phyloP scores from a whole-genome alignment of 495 filamentous ascomycete genomes.

The Neurospora tetraspora region DNA sequence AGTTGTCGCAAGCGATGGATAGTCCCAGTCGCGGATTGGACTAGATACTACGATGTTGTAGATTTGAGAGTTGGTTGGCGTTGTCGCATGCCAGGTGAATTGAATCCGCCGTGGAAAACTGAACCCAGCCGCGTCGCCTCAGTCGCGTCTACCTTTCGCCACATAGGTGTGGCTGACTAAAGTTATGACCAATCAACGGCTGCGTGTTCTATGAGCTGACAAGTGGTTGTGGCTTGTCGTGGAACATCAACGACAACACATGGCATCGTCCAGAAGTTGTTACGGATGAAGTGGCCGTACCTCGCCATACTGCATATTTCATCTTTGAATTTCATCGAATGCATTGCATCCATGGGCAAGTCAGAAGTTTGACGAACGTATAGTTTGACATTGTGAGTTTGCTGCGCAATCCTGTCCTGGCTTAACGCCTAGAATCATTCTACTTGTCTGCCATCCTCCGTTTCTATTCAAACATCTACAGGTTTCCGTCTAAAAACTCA shows the following conservation, averaged over 20 bases:
- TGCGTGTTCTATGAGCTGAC: neutral
- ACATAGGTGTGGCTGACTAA: neutral
- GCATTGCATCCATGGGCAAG: neutral
- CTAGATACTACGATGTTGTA: neutral
- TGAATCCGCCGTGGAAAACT: neutral
- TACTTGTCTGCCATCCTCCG: neutral
- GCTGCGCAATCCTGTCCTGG: neutral
- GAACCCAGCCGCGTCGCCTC: neutral
- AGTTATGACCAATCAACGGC: neutral
- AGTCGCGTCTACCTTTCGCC: neutral
- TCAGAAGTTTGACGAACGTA: neutral
- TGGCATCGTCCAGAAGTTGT: conserved; percentile 9
- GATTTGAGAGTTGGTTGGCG: neutral
- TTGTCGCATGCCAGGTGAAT: neutral
- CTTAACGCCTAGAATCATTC: neutral
- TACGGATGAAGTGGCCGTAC: neutral
- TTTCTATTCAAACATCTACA: neutral
- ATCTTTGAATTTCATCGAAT: neutral
- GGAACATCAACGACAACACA: neutral
- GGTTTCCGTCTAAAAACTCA: neutral
- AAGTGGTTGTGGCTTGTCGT: conserved; percentile 6
- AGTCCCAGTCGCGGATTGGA: neutral
- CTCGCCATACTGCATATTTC: neutral
- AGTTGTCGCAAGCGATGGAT: neutral
- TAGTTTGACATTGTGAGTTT: neutral